phyloP scores from a whole-genome alignment of 2,329 filamentous ascomycete species.

The Alternaria sp. region DNA sequence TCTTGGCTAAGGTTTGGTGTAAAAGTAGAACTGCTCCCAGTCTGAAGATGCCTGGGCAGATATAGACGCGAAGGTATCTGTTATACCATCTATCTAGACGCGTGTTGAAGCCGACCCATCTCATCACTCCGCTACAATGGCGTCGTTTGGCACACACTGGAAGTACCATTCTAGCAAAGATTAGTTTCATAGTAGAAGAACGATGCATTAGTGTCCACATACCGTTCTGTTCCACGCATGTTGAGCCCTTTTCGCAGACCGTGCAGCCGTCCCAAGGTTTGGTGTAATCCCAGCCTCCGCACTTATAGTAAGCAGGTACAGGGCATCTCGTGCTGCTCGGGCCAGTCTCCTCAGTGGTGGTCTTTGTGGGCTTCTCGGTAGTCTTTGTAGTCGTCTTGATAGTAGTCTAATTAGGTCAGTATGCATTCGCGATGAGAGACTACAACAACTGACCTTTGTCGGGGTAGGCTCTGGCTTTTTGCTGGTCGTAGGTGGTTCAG shows the following conservation, averaged over 20 bases:
- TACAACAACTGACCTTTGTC: constrained; percentile 5
- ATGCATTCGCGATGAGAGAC: background rate
- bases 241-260: constrained; percentile 33
- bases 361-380: constrained; percentile 12
- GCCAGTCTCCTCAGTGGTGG: constrained; percentile 24
- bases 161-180: constrained; percentile 31
- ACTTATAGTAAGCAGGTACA: constrained; percentile 41
- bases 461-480: constrained; percentile 11
- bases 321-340: constrained; percentile 41
- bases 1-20: background rate
- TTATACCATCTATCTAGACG: fast-evolving
- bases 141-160: constrained; percentile 35
- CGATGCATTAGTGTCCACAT: constrained; percentile 6
- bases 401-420: constrained; percentile 9
- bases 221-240: constrained; percentile 39
- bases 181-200: constrained; percentile 1
- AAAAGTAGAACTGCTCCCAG: background rate
- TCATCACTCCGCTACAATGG: background rate
- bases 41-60: background rate
- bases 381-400: constrained; percentile 14
- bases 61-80: fast-evolving
- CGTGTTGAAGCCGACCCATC: background rate
- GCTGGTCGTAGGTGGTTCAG: constrained; percentile 10
- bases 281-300: constrained; percentile 34
- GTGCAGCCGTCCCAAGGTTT: constrained; percentile 38